Conservation (phyloP, 2,329 filamentous ascomycete species). For the Aspergillus tubingensis region DNA sequence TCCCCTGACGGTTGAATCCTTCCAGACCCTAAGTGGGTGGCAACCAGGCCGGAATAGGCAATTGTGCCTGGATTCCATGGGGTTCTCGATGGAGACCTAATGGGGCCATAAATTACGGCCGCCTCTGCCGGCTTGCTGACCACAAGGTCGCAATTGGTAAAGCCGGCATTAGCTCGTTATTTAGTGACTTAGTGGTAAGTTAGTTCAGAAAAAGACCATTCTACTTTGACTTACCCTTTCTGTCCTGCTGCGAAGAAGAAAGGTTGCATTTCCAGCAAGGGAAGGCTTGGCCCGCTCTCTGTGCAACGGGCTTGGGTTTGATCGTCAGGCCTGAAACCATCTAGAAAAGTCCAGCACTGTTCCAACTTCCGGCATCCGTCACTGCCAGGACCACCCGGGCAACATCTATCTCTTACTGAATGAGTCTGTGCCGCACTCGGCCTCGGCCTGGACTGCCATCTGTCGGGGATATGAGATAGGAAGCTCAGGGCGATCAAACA, state of each 20-base stretch:
- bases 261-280: background rate
- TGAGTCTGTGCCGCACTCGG: background rate
- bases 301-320: constrained; percentile 27
- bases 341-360: constrained; percentile 27
- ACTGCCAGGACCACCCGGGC: background rate
- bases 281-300: constrained; percentile 15
- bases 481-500: background rate
- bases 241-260: background rate
- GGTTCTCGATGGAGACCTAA: constrained; percentile 4
- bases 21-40: background rate
- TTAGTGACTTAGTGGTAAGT: background rate
- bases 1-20: constrained; percentile 7
- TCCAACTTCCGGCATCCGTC: constrained; percentile 9
- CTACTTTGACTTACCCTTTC: background rate
- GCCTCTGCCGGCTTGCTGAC: background rate
- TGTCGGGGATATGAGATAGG: background rate
- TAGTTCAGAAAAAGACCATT: too few species aligned
- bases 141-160: too few species aligned
- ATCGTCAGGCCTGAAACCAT: constrained; percentile 38
- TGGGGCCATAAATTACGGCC: constrained; percentile 13
- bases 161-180: too few species aligned
- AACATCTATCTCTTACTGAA: background rate
- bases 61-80: constrained; percentile 13
- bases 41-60: constrained; percentile 5
- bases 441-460: background rate